Evolutionary conservation across 495 filamentous ascomycete genomes (phyloP), one percentile per base, ranked within the genome.

Genomic region (Hypoxylon trugodes): DNA sequence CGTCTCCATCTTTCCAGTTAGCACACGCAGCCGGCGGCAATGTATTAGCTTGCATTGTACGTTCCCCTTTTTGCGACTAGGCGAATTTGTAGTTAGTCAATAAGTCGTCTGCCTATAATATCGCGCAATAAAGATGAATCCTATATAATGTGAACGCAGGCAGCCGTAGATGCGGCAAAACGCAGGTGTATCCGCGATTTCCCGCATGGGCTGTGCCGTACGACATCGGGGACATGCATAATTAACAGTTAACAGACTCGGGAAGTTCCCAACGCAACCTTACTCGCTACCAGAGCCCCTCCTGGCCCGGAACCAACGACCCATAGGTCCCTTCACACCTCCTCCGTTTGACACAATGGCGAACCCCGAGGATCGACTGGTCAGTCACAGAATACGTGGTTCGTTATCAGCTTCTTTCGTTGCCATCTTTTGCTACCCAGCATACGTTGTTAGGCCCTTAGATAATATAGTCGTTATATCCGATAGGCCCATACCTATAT

Each of bases 1-100:
- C 1, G 6, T 19, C 42, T 15, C 43, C 54, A 58, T 48, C 43
- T 5, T 26, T 48, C 54, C 42, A 58, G 43, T 58, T 58, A 2
- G 54, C 43, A 32, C 54, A 58, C 18, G 16, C 15, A 15, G 18
- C 12, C 19, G 32, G 41, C 21, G 4, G 26, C 6, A 26, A 21
- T 18, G 42, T 4, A 10, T 8, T 16, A 12, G 10, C 1, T 16
- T 28, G 6, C 36, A 35, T 52, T 30, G 7, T 33, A 9, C 13
- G 13, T 12, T 58, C 19, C 26, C 6, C 15, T 9, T 19, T 33
- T 52, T 21, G 18, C 18, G 38, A 22, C 13, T 12, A 21, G 38
- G 22, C n/a, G 12, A 18, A n/a, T 42, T 21, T 18, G n/a, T n/a
- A n/a, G n/a, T n/a, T n/a, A n/a, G n/a, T n/a, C n/a, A n/a, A n/a